Base-by-base conservation (phyloP, 2,329 filamentous ascomycete genomes). In the Cadophora luteo-olivacea region DNA sequence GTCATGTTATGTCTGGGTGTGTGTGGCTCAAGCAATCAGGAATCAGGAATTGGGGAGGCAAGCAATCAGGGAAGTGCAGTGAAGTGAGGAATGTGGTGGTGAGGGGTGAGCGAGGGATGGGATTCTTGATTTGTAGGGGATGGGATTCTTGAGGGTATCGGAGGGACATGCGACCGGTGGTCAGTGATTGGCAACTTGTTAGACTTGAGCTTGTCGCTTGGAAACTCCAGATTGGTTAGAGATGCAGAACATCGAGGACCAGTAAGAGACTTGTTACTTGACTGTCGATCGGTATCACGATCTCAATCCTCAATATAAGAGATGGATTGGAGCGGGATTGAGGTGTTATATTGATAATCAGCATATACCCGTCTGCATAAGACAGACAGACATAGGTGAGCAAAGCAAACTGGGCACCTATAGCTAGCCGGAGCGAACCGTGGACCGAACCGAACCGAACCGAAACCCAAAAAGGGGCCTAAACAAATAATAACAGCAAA, bases 331-430 rank as follows among this genome's bases (percentile, higher is more conserved):
- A 49, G 25, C 24, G 45, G 45, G 60, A 33, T 62, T 24, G 45
- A 51, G 8, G 41, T 62, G 60, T 19, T 49, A 62, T 51, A 62
- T 49, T 62, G 41, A 45, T 45, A 11, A 45, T 60, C n/a, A 16
- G 11, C 24, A 38, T n/a, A 55, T 55, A n/a, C 22, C 29, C n/a
- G 16, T 51, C 60, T 49, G 60, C 60, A 62, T 33, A 51, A 33
- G 60, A 38, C 60, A 62, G 60, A 51, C 33, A 38, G 33, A 25
- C 6, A 60, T 6, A 45, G 36, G 36, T 62, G 22, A 22, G 41
- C 38, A 62, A 62, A 48, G 60, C 41, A 45, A 60, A 58, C 55
- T 60, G 36, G 57, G 33, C 19, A 60, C 52, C 14, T 55, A 55
- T 19, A 33, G 36, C 57, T 38, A 36, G 9, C n/a, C 57, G 33